phyloP scores from a whole-genome alignment of 345 rosid species.

The Salix koriyanagi region DNA sequence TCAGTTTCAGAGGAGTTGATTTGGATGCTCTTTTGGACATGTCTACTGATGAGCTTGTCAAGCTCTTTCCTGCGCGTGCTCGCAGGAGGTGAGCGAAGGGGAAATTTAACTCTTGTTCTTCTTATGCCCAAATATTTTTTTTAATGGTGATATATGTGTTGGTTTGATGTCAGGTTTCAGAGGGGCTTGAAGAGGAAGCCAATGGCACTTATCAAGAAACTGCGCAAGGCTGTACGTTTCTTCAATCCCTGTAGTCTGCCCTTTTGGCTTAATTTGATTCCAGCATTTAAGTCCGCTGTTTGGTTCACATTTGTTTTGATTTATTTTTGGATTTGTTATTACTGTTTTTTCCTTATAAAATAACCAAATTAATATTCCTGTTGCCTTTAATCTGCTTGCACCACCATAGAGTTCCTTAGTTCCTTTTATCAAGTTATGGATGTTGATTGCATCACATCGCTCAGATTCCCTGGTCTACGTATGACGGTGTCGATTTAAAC shows the following conservation, averaged over 20 bases:
- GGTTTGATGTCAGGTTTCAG: slow-evolving; percentile 52
- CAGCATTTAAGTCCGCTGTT: too few relatives aligned
- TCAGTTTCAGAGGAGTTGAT: slow-evolving; percentile 68
- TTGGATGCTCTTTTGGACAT: slow-evolving; percentile 83
- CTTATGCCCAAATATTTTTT: neutral
- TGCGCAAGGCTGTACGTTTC: slow-evolving; percentile 27
- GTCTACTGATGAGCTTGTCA: slow-evolving; percentile 90
- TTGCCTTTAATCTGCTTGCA: neutral
- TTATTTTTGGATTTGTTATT: too few relatives aligned
- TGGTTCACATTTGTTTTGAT: too few relatives aligned
- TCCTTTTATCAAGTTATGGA: too few relatives aligned
- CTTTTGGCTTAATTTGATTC: neutral
- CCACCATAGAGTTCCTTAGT: too few relatives aligned
- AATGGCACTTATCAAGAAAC: slow-evolving; percentile 37
- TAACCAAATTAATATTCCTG: too few relatives aligned
- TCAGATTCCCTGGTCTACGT: too few relatives aligned
- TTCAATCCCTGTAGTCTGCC: neutral
- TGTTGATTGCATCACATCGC: too few relatives aligned
- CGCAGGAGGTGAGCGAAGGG: slow-evolving; percentile 65
- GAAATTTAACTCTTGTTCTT: neutral
- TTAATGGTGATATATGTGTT: too few relatives aligned
- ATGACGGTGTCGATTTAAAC: too few relatives aligned
- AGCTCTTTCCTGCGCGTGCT: slow-evolving; percentile 80
- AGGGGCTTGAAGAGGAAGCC: slow-evolving; percentile 62
- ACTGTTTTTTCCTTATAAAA: too few relatives aligned